Evolutionary conservation across 1,284 basidiomycete species (phyloP), one percentile per base, ranked within the genome.

Genomic region (Mycena citricolor): DNA sequence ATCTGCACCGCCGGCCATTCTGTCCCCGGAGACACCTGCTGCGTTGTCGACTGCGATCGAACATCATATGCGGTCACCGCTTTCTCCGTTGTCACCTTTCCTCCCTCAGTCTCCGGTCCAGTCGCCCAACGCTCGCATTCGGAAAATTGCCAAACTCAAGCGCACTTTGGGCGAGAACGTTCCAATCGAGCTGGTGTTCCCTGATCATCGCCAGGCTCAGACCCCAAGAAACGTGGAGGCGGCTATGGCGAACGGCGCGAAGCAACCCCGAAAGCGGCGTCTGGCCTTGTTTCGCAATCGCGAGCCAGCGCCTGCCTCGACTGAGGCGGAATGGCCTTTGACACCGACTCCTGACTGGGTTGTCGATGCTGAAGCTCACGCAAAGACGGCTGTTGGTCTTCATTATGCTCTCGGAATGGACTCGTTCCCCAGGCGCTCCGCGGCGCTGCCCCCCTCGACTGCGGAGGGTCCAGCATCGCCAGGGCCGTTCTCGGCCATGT

Each of bases 101-200:
- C 42, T 44, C 8, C 48, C 48, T 6, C 34, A 43, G 8, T 32
- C 35, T 4, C 30, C 21, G 12, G 20, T 42, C 14, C 32, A 37
- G 14, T 30, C 51, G 17, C 47, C 51, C 6, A 46, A 49, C 24
- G 40, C 43, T 11, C 51, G 51, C 35, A 41, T 52, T 30, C 46
- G 51, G 1, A 52, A 52, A 26, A 32, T 52, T 13, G 51, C 51
- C 8, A 46, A 46, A 26, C 51, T 52, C 4, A 44, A 37, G 0
- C 49, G 49, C 2, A 51, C 49, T 5, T 44, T 52, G 13, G 51
- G 51, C 14, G 51, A 52, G 33, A 52, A 52, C 32, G 28, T 52
- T 8, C 51, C 46, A 28, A 32, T 52, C 12, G 51, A 52, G 33
- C 51, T 52, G 22, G 47, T 52, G 2, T 52, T 52, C 32, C 51